These are phyloP conservation scores for Zoysia japonica DNA, from an alignment of 176 grass and related monocot species.

Conservation along the genomic window DNA sequence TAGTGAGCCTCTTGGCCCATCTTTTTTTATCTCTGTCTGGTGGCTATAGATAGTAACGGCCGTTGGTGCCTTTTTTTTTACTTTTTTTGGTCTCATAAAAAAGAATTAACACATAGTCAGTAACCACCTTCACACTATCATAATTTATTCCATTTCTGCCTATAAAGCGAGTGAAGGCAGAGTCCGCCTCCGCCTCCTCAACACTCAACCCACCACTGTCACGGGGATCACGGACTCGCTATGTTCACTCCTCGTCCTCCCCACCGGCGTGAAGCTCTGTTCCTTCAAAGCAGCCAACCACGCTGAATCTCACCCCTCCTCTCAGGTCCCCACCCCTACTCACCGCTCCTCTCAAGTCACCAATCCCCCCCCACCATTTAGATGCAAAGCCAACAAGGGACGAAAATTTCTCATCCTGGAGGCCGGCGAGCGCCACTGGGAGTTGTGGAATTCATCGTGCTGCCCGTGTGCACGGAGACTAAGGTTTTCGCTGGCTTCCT, in stretches of 20 bases:
- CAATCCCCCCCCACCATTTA: too few species aligned
- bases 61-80: too few species aligned
- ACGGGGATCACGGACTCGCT: not conserved
- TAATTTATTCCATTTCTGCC: too few species aligned
- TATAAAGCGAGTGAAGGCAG: too few species aligned
- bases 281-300: not conserved
- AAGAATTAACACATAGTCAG: too few species aligned
- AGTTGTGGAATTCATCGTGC: not conserved
- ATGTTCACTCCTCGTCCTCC: conserved; percentile 5
- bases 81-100: too few species aligned
- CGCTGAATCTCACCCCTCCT: conserved; percentile 28
- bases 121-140: too few species aligned
- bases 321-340: not conserved
- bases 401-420: conserved; percentile 15
- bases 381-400: not conserved
- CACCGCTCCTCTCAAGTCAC: too few species aligned
- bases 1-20: too few species aligned
- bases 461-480: conserved; percentile 30
- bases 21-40: too few species aligned
- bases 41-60: too few species aligned
- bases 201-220: conserved; percentile 37
- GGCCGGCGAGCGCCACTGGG: conserved; percentile 17
- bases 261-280: not conserved
- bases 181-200: conserved; percentile 34
- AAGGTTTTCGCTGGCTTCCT: too few species aligned